Evolutionary conservation across 2,329 filamentous ascomycete species (phyloP).

Genomic region (Blumeria hordei): DNA sequence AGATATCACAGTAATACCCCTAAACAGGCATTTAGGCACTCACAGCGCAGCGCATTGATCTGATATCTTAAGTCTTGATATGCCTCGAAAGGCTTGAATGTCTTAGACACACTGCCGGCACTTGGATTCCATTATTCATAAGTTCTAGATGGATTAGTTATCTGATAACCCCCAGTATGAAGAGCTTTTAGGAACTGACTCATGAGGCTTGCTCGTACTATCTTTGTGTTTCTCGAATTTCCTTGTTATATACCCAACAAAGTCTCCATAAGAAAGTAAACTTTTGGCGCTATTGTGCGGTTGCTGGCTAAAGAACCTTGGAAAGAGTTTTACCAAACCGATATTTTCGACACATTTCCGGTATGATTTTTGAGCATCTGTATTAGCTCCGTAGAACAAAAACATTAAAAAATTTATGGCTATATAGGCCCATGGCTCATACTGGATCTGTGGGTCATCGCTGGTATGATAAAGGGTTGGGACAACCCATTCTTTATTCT

Average conservation of each 20-base stretch:
- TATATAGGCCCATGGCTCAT: constrained; percentile 34
- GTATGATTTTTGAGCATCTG: constrained; percentile 33
- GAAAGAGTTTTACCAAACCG: constrained; percentile 10
- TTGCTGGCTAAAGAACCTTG: constrained; percentile 2
- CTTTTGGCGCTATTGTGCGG: neutral
- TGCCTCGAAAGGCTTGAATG: no score
- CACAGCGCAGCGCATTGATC: no score
- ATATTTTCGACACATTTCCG: constrained; percentile 5
- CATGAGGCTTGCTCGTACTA: neutral
- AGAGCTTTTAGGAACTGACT: neutral
- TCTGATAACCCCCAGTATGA: no score
- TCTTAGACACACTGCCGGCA: no score
- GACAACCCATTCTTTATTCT: neutral
- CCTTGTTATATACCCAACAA: neutral
- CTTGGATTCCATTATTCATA: no score
- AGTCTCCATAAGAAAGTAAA: neutral
- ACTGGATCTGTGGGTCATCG: constrained; percentile 18
- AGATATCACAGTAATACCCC: no score
- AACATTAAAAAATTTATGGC: constrained; percentile 30
- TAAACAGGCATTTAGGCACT: no score
- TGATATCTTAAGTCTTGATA: no score
- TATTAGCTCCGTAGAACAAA: constrained; percentile 38
- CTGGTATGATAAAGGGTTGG: constrained; percentile 17
- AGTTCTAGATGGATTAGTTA: no score
- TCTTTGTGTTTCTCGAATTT: neutral